phyloP scores from a whole-genome alignment of 352 stramenopile genomes.

The Pythium biforme region DNA sequence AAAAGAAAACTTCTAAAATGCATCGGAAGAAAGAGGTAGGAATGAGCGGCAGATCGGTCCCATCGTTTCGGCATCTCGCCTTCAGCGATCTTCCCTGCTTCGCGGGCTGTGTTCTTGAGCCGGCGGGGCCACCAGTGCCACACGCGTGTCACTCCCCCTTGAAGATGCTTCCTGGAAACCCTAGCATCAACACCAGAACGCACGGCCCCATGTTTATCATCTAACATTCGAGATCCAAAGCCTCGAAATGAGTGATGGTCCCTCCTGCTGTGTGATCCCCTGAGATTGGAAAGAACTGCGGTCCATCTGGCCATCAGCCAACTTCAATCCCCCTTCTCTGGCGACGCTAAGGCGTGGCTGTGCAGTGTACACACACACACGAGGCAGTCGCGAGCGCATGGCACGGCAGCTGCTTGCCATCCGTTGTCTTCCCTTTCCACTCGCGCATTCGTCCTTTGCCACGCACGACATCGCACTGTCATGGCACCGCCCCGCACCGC shows the following conservation, averaged over 20 bases:
- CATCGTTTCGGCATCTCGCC: background rate
- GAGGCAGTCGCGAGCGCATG: no score
- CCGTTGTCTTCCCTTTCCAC: no score
- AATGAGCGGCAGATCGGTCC: background rate
- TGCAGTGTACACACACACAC: no score
- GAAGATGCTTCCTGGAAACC: background rate
- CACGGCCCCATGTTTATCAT: background rate
- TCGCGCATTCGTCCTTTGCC: no score
- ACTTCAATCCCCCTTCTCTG: no score
- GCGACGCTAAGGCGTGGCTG: no score
- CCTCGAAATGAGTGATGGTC: no score
- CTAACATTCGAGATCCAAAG: background rate
- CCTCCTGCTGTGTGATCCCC: no score
- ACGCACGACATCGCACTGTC: no score
- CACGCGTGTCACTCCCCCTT: background rate
- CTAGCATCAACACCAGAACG: background rate
- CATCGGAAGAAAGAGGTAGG: background rate
- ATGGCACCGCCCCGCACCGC: background rate
- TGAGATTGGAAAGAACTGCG: no score
- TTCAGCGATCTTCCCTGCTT: background rate
- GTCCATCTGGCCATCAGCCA: no score
- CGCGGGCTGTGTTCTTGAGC: background rate
- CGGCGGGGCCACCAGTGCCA: background rate
- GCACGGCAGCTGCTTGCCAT: no score
- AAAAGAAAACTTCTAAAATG: background rate